Base-by-base conservation (phyloP, 2,329 filamentous ascomycete genomes). In the Phialemonium atrogriseum region DNA sequence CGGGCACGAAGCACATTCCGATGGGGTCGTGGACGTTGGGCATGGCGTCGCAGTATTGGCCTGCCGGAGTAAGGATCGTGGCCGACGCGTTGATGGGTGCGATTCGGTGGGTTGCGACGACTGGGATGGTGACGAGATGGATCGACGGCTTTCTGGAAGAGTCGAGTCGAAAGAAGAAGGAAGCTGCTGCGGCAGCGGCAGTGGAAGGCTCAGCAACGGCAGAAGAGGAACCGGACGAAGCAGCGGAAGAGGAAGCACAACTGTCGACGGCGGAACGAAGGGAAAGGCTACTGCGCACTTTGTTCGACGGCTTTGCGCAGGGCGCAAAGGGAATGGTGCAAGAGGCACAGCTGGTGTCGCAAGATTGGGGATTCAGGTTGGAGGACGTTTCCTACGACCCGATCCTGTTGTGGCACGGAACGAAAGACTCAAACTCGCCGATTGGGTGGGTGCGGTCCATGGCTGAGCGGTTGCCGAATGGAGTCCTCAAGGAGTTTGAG, bases 361-460 rank as follows among this genome's bases (percentile, higher is more conserved):
- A 37, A 2, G 36, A 49, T 24, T 55, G 50, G 48, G 52, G 54
- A 1, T 55, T 58, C 28, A 25, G 31, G 0, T 41, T 54, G 15
- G 48, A 52, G 14, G 46, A 51, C 13, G 39, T 58, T 3, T 23
- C 37, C 5, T 50, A 42, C 24, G 39, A 43, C 7, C 34, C 38
- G 5, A 33, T 59, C 20, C 34, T 41, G 14, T 48, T 54, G 5
- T 59, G 54, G 50, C 52, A 60, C 29, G 55, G 56, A 2, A 38
- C 35, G 2, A 38, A 47, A 12, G 55, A 59, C 18, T 32, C 15
- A 9, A 54, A 58, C 23, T 46, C 49, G 2, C 56, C 55, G 2
- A 44, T 56, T 8, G 35, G 33, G 13, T 49, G 52, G 45, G 48
- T 58, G 5, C 46, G 54, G n/a, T 59, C 54, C 30, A 50, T 62